Evolutionary conservation across 2,329 filamentous ascomycete species (phyloP), one percentile per base, ranked within the genome.

Genomic region (Dactylellina leptospora): DNA sequence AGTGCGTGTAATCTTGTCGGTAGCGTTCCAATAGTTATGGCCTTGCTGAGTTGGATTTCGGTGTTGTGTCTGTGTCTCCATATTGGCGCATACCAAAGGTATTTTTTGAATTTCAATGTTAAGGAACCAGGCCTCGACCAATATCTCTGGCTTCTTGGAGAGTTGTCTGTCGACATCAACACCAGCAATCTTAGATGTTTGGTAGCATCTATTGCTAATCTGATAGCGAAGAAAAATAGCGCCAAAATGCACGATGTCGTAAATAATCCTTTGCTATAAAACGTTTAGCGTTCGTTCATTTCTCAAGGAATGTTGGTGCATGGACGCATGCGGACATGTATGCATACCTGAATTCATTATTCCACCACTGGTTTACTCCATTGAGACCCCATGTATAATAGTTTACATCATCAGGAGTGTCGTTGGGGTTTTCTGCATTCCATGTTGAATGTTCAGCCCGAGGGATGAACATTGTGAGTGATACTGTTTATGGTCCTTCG

Each of bases 31-130:
- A 91, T 86, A 75, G 88, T 88, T 77, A 91, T 80, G 5, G 88
- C 88, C 16, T 83, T 83, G 20, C 87, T 88, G 11, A 92, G 80
- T 77, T 89, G 87, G 75, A 91, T 84, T 77, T 90, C 88, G 23
- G 86, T 83, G 77, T 95, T 95, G 80, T 95, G 91, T 77, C 91
- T 85, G 78, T 90, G 90, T 61, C 84, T 84, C 77, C 87, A 85
- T 16, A 96, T 80, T 4, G 91, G 91, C 0, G 91, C 88, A 77
- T 88, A 88, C 16, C 89, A 80, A 18, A 91, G 74, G 75, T 90
- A 84, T 77, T 85, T 86, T 82, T 90, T 89, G 40, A 72, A 44
- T 45, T 72, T 72, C 68, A 59, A 72, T 27, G 38, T 50, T 13
- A 64, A 28, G 3, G 42, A n/a, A 13, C 68, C 59, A 18, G 62